These are phyloP conservation scores for Penicillium sp. DNA, from an alignment of 2,329 filamentous ascomycete species.

Conservation along the genomic window DNA sequence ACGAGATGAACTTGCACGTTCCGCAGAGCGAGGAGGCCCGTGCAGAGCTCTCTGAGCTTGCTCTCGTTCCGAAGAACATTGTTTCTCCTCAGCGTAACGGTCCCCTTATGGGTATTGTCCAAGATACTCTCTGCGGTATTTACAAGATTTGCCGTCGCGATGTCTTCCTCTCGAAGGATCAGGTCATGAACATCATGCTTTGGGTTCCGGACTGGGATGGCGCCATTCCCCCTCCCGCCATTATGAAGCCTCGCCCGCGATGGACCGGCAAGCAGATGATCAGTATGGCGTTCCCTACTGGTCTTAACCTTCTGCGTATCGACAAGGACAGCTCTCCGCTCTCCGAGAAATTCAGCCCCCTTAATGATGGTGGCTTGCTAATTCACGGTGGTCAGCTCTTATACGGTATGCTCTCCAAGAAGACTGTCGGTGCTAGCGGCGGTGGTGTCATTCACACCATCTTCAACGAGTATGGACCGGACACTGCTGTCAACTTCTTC, in stretches of 20 bases:
- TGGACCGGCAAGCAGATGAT: constrained; percentile 99
- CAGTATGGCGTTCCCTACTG: constrained; percentile 84
- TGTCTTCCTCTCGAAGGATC: constrained; percentile 81
- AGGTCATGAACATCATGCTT: constrained; percentile 94
- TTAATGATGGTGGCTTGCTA: constrained; percentile 73
- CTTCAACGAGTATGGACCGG: constrained; percentile 88
- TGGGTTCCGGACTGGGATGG: constrained; percentile 99
- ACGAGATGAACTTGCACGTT: constrained; percentile 99
- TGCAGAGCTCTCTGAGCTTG: constrained; percentile 89
- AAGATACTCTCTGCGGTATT: constrained; percentile 92
- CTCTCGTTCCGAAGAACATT: constrained; percentile 97
- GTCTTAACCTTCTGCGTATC: constrained; percentile 72
- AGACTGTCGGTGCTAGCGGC: constrained; percentile 83
- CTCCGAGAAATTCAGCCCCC: constrained; percentile 55
- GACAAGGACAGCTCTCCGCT: constrained; percentile 60
- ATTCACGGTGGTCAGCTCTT: constrained; percentile 86
- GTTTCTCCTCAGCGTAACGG: constrained; percentile 96
- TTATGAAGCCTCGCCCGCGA: constrained; percentile 83
- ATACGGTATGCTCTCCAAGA: constrained; percentile 89
- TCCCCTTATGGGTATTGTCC: constrained; percentile 98
- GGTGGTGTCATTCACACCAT: constrained; percentile 93
- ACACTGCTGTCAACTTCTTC: constrained; percentile 88
- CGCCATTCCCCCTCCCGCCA: constrained; percentile 87
- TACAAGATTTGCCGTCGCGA: constrained; percentile 97
- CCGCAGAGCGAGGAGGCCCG: constrained; percentile 96